Evolutionary conservation across 2,329 filamentous ascomycete genomes (phyloP).

Genomic region (Ceratocystis smalleyi): DNA sequence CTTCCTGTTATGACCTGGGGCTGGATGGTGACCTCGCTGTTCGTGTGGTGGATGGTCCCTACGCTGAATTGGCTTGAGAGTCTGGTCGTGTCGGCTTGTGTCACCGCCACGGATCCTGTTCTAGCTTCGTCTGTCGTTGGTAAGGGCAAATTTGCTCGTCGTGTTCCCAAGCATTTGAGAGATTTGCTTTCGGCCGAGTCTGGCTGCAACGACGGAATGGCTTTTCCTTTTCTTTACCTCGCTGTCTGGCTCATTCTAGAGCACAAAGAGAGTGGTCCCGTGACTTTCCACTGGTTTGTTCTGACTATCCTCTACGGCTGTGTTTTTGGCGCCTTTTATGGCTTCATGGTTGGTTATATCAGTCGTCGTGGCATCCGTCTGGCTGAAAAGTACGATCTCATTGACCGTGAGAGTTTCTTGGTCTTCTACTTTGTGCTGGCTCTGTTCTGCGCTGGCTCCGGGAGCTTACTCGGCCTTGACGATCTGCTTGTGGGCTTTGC

Average conservation of each 20-base stretch:
- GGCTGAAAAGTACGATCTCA: constrained; percentile 69
- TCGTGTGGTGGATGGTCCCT: constrained; percentile 82
- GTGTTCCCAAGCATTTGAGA: constrained; percentile 91
- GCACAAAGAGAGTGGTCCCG: constrained; percentile 48
- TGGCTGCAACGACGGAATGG: constrained; percentile 98
- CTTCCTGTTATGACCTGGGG: constrained; percentile 95
- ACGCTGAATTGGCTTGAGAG: constrained; percentile 78
- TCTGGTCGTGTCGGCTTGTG: constrained; percentile 74
- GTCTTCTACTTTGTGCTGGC: constrained; percentile 98
- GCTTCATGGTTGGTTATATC: constrained; percentile 74
- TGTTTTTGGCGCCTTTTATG: constrained; percentile 77
- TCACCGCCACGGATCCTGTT: constrained; percentile 94
- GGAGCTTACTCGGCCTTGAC: constrained; percentile 79
- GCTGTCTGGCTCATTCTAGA: constrained; percentile 81
- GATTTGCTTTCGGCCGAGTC: constrained; percentile 92
- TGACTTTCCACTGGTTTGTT: constrained; percentile 76
- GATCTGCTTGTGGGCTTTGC: constrained; percentile 90
- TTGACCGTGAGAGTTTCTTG: constrained; percentile 91
- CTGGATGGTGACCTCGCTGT: constrained; percentile 81
- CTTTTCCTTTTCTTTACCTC: constrained; percentile 93
- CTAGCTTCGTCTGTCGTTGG: constrained; percentile 94
- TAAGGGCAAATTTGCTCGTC: constrained; percentile 96
- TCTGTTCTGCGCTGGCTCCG: constrained; percentile 87
- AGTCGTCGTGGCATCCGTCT: constrained; percentile 80
- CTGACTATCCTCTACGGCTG: constrained; percentile 90